Conservation (phyloP, 2,329 filamentous ascomycete species). For the Waltergamsia citrina region DNA sequence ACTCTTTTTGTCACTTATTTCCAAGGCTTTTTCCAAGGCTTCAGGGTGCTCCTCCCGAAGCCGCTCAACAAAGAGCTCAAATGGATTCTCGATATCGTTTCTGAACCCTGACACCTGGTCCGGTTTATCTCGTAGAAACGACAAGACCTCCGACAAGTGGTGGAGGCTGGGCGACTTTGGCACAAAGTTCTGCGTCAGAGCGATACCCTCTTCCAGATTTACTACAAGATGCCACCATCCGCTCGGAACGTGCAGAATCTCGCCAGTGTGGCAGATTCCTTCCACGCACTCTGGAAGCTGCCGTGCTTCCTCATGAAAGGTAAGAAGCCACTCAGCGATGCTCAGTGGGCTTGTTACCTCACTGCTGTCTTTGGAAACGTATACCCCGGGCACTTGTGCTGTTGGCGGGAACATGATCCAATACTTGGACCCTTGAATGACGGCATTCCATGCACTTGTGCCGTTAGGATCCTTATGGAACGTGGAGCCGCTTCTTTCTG, state of each 20-base stretch:
- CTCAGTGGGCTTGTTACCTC: slow-evolving; percentile 91
- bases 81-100: slow-evolving; percentile 61
- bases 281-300: slow-evolving; percentile 69
- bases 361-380: slow-evolving; percentile 78
- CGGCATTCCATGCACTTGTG: slow-evolving; percentile 86
- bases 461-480: slow-evolving; percentile 81
- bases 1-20: slow-evolving; percentile 52
- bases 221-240: slow-evolving; percentile 98
- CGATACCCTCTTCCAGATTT: slow-evolving; percentile 76
- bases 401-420: slow-evolving; percentile 96
- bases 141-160: slow-evolving; percentile 65
- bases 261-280: slow-evolving; percentile 74
- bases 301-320: slow-evolving; percentile 79
- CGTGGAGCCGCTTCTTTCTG: slow-evolving; percentile 78
- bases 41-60: slow-evolving; percentile 55
- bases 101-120: slow-evolving; percentile 85
- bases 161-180: slow-evolving; percentile 45
- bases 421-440: slow-evolving; percentile 84
- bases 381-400: slow-evolving; percentile 76
- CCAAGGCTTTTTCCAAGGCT: slow-evolving; percentile 55
- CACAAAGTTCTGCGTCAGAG: slow-evolving; percentile 93
- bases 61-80: slow-evolving; percentile 62
- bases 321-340: slow-evolving; percentile 92
- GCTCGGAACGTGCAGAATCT: slow-evolving; percentile 84
- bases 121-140: slow-evolving; percentile 71